Base-by-base conservation (phyloP, 2,329 filamentous ascomycete species). In the Chaetomium sp. region DNA sequence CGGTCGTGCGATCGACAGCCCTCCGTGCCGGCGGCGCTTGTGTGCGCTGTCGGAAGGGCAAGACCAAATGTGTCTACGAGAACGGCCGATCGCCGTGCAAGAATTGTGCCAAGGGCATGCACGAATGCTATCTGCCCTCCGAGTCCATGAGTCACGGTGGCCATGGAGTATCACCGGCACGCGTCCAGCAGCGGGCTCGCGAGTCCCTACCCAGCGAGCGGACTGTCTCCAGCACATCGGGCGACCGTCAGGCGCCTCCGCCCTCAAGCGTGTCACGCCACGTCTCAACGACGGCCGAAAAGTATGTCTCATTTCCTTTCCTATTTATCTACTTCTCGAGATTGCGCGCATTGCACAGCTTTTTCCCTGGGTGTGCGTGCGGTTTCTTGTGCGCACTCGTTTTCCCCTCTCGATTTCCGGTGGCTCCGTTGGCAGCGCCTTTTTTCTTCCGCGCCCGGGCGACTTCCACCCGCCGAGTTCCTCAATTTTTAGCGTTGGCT, bases 41-140 rank as follows among this genome's bases (percentile, higher is more conserved):
- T 70, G 85, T 87, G 69, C 83, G 85, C 75, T 87, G 85, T 75
- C 83, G 85, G 74, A 87, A 87, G 73, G 85, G 85, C 77, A 87
- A 87, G 76, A 87, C 85, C 60, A 87, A 86, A 72, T 87, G 85
- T 68, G 84, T 87, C 71, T 87, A 87, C 77, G 85, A 87, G 68
- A 86, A 85, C 70, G 84, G 84, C 59, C 80, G 83, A 73, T 82
- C 84, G n/a, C 85, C 85, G 13, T 87, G 85, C 78, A 85, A 85
- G 74, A 87, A 87, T 76, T 87, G 85, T 76, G 83, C 83, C 56
- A 87, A 87, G 75, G 85, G 85, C 65, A 83, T 86, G 82, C 85
- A 87, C 74, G 84, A 87, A 63, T 87, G 85, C 77, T 87, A 87
- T 74, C 77, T 87, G 23, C 85, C 85, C 47, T 86, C 84, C 33